Base-by-base conservation (phyloP, 2,329 filamentous ascomycete genomes). In the Aplosporella prunicola region DNA sequence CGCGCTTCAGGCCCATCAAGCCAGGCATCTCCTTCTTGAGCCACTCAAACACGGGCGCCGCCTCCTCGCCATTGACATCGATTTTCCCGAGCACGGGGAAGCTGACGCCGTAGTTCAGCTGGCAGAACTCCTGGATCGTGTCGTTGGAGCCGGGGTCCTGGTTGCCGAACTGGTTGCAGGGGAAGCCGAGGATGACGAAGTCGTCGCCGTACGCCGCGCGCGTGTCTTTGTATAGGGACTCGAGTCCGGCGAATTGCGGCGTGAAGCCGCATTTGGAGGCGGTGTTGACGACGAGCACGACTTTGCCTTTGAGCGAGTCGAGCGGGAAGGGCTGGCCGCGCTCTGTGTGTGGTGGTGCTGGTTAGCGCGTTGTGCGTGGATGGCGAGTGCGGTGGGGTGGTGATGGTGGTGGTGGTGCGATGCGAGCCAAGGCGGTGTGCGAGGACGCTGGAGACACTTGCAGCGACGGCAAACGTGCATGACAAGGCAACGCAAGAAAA, bases 261-360 rank as follows among this genome's bases (percentile, higher is more conserved):
- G 91, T 96, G 76, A 96, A 96, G 61, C 91, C 89, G 71, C 91
- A 98, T 71, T 96, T 95, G 61, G 85, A 93, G 50, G 91, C 91
- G 2, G 89, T 95, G 77, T 98, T 98, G 67, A 98, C 87, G 53
- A 94, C 72, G 43, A 98, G 80, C 51, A 96, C 77, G 50, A 96
- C 89, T 66, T 96, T 96, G 73, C 82, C 84, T 61, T 84, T 78
- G 67, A 86, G 83, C 44, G 79, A 64, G 48, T 67, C 56, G 47
- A 96, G 72, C 42, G 78, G 68, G 57, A 80, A 80, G 48, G 82
- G 73, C 39, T 75, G 57, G 61, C 86, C 87, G 60, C 78, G 80
- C 38, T 48, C 38, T 23, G 34, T n/a, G n/a, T n/a, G n/a, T 11
- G 11, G 16, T 20, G 24, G 14, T 5, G 23, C 9, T 14, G 9